phyloP scores from a whole-genome alignment of 306 rosid genomes.

The Casuarina cunninghamiana region DNA sequence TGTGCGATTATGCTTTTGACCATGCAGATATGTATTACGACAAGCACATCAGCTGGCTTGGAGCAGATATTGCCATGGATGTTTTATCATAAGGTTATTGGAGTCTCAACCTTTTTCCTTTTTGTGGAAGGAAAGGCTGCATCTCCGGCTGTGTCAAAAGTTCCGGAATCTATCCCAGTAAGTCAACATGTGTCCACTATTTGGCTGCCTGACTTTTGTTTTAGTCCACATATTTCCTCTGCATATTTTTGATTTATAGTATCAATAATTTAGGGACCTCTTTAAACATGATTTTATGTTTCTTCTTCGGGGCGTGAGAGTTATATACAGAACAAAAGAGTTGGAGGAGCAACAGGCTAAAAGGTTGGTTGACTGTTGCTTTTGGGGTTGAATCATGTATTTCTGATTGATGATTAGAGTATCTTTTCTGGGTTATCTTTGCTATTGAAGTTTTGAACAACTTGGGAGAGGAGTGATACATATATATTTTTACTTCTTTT shows the following conservation, averaged over 20 bases:
- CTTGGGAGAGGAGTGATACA: background rate
- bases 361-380: constrained; percentile 54
- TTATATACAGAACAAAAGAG: constrained; percentile 85
- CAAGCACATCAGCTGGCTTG: constrained; percentile 88
- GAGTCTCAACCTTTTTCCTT: constrained; percentile 75
- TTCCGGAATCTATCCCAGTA: constrained; percentile 85
- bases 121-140: constrained; percentile 98
- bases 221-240: background rate
- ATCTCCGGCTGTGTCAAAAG: constrained; percentile 71
- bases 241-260: constrained; percentile 5
- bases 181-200: constrained; percentile 35
- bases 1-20: constrained; percentile 24
- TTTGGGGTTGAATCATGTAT: background rate
- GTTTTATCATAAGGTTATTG: constrained; percentile 94
- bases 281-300: constrained; percentile 13
- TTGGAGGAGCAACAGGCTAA: constrained; percentile 91
- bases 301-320: constrained; percentile 79
- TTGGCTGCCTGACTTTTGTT: constrained; percentile 1
- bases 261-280: background rate
- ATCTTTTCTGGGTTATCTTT: constrained; percentile 10
- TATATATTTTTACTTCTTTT: background rate
- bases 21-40: constrained; percentile 76
- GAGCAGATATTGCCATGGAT: constrained; percentile 98
- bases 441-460: background rate
- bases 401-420: constrained; percentile 5